Percentiles rank a stretch among this genome's conserved stretches.
Conservation (phyloP, 2,329 filamentous ascomycete genomes). For the Xylaria sp. region DNA sequence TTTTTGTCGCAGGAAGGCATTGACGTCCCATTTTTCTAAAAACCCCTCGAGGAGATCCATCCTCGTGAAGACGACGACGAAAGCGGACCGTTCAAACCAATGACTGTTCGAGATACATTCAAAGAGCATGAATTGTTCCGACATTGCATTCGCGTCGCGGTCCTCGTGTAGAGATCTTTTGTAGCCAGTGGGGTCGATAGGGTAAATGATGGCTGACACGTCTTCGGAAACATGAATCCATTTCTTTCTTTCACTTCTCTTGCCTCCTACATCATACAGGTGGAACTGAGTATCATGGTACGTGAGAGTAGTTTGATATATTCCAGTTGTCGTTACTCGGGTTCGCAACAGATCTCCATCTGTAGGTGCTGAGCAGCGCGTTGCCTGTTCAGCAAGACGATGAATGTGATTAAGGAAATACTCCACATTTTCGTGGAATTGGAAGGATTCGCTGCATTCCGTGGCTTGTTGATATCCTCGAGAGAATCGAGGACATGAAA, state of each 20-base stretch:
- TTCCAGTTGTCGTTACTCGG: slow-evolving; percentile 11
- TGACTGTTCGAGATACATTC: background rate
- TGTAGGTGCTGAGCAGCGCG: background rate
- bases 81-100: slow-evolving; percentile 1
- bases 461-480: background rate
- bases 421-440: slow-evolving; percentile 5
- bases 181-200: slow-evolving; percentile 16
- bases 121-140: background rate
- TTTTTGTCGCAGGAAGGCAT: background rate
- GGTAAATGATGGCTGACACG: slow-evolving; percentile 7
- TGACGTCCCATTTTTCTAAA: background rate
- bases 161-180: background rate
- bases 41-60: slow-evolving; percentile 16
- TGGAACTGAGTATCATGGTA: background rate
- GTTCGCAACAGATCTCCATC: slow-evolving; percentile 6
- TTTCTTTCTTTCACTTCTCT: slow-evolving; percentile 16
- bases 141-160: background rate
- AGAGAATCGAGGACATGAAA: background rate
- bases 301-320: background rate
- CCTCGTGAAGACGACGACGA: slow-evolving; percentile 24
- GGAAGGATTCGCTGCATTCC: background rate
- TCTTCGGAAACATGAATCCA: slow-evolving; percentile 8
- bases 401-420: slow-evolving; percentile 11
- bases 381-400: background rate
- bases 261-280: slow-evolving; percentile 13